Base-by-base conservation (phyloP, 225 moss, liverwort and hornwort species). In the Anthoceros angustus region DNA sequence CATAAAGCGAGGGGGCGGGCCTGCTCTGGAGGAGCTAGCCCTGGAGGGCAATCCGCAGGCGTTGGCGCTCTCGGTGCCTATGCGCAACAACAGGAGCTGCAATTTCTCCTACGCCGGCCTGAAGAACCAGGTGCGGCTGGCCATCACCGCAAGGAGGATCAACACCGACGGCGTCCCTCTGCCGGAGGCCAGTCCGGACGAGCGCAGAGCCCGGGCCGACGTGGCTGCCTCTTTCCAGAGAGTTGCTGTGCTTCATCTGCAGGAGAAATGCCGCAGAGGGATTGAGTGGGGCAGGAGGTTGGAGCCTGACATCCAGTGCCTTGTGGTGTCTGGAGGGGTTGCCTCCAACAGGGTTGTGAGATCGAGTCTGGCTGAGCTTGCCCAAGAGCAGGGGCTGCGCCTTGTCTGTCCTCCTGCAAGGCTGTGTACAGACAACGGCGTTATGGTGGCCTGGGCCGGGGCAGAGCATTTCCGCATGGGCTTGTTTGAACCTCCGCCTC, bases 191-290 rank as follows among this genome's bases (percentile, higher is more conserved):
- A 84, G 68, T 67, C 62, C 65, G 43, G 86, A 82, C 67, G 98
- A 98, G 71, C 79, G 86, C 49, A 81, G 80, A 64, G 67, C 82
- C 67, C 88, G 95, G 73, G 98, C 98, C 66, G 80, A 95, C 73
- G 62, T 98, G 41, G 98, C 98, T 65, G 98, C 98, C 66, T 98
- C 98, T n/a, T 98, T 98, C 82, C 98, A 98, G 98, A 86, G 75
- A 70, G 92, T 89, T 42, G 91, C 98, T 41, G 78, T 98, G 64
- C 87, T 82, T 70, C 98, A 98, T 72, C 69, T 98, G 43, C 92
- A 98, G 72, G 87, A 98, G 64, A 92, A 79, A 67, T 92, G 92
- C 72, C 86, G 86, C 48, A 86, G 84, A 79, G 98, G 87, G 61
- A 77, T 98, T 80, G 81, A 83, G 64, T 84, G 81, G 89, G 87